Conservation (phyloP, 441 rosid species). For the Capsella rubella region DNA sequence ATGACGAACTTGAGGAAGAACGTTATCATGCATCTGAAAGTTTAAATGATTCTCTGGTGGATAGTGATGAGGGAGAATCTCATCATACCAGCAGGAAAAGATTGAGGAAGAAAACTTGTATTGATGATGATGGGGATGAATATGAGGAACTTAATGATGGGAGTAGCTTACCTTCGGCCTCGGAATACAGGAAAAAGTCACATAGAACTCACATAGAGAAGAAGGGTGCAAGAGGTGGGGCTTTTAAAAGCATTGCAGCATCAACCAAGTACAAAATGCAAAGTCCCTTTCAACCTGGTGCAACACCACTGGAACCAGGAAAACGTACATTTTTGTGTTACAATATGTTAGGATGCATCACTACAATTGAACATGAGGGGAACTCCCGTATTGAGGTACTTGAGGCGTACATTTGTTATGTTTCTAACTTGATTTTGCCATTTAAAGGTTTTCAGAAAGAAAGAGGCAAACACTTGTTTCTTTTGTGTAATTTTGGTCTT, state of each 20-base stretch:
- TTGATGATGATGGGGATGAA: conserved; percentile 52
- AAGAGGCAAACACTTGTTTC: not conserved
- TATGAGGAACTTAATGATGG: conserved; percentile 58
- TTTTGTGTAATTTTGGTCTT: conserved; percentile 16
- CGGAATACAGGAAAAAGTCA: conserved; percentile 50
- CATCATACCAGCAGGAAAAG: conserved; percentile 72
- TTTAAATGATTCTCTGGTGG: conserved; percentile 71
- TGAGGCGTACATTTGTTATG: conserved; percentile 7
- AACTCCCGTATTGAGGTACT: conserved; percentile 92
- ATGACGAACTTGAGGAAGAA: conserved; percentile 69
- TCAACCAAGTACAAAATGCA: conserved; percentile 73
- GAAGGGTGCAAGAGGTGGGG: conserved; percentile 50
- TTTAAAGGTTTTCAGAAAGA: conserved; percentile 4
- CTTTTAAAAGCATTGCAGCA: conserved; percentile 41
- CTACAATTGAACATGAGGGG: conserved; percentile 87
- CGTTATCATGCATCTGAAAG: conserved; percentile 70
- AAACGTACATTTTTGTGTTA: conserved; percentile 88
- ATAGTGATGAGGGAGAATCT: conserved; percentile 61
- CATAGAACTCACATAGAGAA: conserved; percentile 56
- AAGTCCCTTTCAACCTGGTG: conserved; percentile 92
- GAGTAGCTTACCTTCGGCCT: conserved; percentile 50
- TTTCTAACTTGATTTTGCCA: conserved; percentile 13
- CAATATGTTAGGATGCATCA: conserved; percentile 90
- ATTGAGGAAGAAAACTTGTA: conserved; percentile 57
- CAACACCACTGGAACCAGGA: conserved; percentile 76